Percentiles rank a stretch among this genome's conserved stretches.
Conservation (phyloP, 164 flowering plant species). For the Berberis vulgaris region DNA sequence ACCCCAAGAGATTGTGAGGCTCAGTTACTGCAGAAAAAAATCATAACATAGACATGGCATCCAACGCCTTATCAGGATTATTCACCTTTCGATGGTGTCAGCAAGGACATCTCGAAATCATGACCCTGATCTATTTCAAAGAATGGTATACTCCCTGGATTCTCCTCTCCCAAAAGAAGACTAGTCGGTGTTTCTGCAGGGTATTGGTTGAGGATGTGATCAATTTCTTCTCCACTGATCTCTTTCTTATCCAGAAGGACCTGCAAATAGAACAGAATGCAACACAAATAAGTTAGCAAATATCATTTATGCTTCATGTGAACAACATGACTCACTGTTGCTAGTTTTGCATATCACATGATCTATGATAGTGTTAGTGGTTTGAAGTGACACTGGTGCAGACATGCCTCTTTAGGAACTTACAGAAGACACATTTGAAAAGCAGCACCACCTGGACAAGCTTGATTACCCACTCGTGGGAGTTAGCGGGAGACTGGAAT, state of each 20-base stretch:
- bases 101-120: slow-evolving; percentile 30
- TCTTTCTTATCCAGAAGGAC: slow-evolving; percentile 71
- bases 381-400: no score
- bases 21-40: no score
- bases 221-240: slow-evolving; percentile 74
- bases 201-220: slow-evolving; percentile 57
- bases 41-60: no score
- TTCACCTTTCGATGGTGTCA: slow-evolving; percentile 21
- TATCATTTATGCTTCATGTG: background rate
- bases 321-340: background rate
- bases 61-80: no score
- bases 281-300: background rate
- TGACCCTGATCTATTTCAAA: slow-evolving; percentile 21
- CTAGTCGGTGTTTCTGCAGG: slow-evolving; percentile 63
- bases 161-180: slow-evolving; percentile 63
- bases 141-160: slow-evolving; percentile 70
- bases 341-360: background rate
- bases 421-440: no score
- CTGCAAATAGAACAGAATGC: slow-evolving; percentile 24
- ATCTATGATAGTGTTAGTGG: no score
- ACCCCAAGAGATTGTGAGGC: no score
- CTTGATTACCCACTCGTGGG: no score
- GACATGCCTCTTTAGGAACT: no score
- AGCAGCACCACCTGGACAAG: no score
- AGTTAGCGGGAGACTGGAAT: no score